Evolutionary conservation across 1,284 basidiomycete genomes (phyloP), one percentile per base, ranked within the genome.

Genomic region (Xerocomus minutiporus): DNA sequence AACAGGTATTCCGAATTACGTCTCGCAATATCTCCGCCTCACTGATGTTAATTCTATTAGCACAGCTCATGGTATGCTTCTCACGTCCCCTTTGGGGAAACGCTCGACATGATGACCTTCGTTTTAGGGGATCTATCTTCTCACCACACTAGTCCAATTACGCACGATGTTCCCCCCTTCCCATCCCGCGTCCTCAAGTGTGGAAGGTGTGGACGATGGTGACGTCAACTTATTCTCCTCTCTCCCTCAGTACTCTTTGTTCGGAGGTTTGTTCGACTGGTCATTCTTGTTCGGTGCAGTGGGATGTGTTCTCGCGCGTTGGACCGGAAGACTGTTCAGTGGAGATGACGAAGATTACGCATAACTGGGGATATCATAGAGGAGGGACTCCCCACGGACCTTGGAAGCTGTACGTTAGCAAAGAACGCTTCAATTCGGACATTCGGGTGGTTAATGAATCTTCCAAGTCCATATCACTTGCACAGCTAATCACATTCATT

Each of bases 71-170:
- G 87, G 88, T 87, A 61, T 29, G 75, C 63, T 50, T 66, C 48
- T 48, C 40, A 50, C 44, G 43, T 60, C 47, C 38, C 39, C 28
- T 52, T 43, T 13, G 32, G 50, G 51, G 48, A 52, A 32, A 46
- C 6, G 12, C 35, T 51, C 28, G 26, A 44, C 50, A 36, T 25
- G 20, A 48, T 43, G 12, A 34, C 32, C 38, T 46, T 49, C 43
- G 26, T 53, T 61, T 46, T 48, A 90, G 88, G 85, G 84, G 13
- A 86, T 86, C 50, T 91, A 90, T 61, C 77, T 90, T 36, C 78
- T 91, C 25, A 83, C 86, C 1, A 91, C 87, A 0, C 72, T 90
- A 45, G 82, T 90, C 15, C 88, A 91, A 66, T 73, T 91, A 39
- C 84, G 88, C 41, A 82, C 83, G 17, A 83, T 84, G 6, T 90